Percentiles rank a stretch among this genome's conserved stretches.
phyloP scores from a whole-genome alignment of 2,329 filamentous ascomycete species.

The Alternaria ventricosa region DNA sequence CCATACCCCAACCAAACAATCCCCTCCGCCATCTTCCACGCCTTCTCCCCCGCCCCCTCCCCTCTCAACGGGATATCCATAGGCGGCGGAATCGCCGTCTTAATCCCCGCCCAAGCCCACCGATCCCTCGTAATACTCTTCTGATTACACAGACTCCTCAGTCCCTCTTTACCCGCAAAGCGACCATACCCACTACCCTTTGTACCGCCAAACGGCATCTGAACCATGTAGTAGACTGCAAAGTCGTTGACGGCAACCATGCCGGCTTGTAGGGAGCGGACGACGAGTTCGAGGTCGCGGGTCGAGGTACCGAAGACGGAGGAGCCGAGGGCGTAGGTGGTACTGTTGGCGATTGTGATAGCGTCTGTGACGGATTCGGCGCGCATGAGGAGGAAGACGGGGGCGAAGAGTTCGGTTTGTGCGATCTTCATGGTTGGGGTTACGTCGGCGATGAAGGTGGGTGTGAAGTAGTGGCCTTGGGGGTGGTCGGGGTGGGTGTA shows the following conservation, averaged over 20 bases:
- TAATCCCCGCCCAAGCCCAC: slow-evolving; percentile 62
- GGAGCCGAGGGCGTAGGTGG: slow-evolving; percentile 83
- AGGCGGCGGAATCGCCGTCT: slow-evolving; percentile 80
- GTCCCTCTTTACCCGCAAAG: slow-evolving; percentile 89
- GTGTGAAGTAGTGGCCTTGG: slow-evolving; percentile 87
- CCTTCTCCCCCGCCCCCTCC: slow-evolving; percentile 38
- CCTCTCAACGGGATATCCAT: slow-evolving; percentile 78
- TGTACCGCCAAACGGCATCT: slow-evolving; percentile 92
- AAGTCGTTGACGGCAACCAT: slow-evolving; percentile 98
- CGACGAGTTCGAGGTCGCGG: slow-evolving; percentile 67
- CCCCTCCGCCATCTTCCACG: slow-evolving; percentile 53
- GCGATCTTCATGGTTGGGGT: slow-evolving; percentile 85
- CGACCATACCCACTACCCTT: slow-evolving; percentile 87
- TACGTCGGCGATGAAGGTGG: slow-evolving; percentile 90
- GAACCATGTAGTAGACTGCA: slow-evolving; percentile 88
- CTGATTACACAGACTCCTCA: slow-evolving; percentile 82
- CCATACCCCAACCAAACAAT: slow-evolving; percentile 59
- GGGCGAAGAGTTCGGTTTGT: slow-evolving; percentile 89
- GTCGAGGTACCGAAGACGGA: slow-evolving; percentile 79
- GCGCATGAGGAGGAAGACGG: slow-evolving; percentile 85
- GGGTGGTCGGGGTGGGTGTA: slow-evolving; percentile 75
- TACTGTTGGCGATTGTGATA: slow-evolving; percentile 81
- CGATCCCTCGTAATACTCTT: slow-evolving; percentile 87
- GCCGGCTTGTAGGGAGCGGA: slow-evolving; percentile 74
- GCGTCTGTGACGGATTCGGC: slow-evolving; percentile 70